These are phyloP conservation scores for Mycena latifolia DNA, from an alignment of 768 basidiomycete genomes.

Conservation along the genomic window DNA sequence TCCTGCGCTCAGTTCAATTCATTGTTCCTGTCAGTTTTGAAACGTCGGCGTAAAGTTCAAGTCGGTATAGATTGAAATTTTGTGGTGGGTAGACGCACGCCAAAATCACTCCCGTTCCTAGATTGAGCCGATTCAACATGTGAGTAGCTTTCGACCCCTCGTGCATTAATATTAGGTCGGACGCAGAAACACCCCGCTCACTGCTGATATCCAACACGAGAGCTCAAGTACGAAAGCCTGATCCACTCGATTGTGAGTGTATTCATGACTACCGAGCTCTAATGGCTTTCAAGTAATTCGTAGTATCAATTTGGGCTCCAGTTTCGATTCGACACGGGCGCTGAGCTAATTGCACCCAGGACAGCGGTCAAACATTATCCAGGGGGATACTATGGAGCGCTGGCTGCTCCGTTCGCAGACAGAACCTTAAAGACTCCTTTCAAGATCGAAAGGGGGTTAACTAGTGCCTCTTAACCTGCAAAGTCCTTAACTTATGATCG, in stretches of 20 bases:
- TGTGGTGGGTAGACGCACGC: conserved; percentile 4
- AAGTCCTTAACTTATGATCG: too few relatives aligned
- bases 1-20: too few relatives aligned
- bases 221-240: conserved; percentile 11
- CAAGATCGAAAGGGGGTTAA: conserved; percentile 10
- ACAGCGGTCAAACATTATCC: conserved; percentile 5
- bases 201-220: conserved; percentile 9
- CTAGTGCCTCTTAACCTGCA: conserved; percentile 4
- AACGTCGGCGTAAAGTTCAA: too few relatives aligned
- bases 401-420: conserved; percentile 5
- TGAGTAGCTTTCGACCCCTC: conserved; percentile 8
- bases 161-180: neutral
- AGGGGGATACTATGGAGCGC: conserved; percentile 5
- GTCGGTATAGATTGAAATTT: too few relatives aligned
- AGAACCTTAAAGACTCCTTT: conserved; percentile 10
- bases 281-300: too few relatives aligned
- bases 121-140: conserved; percentile 9
- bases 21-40: too few relatives aligned
- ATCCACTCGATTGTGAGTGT: conserved; percentile 6
- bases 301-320: too few relatives aligned
- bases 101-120: conserved; percentile 10
- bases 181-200: conserved; percentile 9
- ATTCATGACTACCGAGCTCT: conserved; percentile 6
- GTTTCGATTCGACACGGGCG: conserved; percentile 8
- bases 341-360: conserved; percentile 8